Conservation (phyloP, 2,329 filamentous ascomycete genomes). For the Colletotrichum horii region DNA sequence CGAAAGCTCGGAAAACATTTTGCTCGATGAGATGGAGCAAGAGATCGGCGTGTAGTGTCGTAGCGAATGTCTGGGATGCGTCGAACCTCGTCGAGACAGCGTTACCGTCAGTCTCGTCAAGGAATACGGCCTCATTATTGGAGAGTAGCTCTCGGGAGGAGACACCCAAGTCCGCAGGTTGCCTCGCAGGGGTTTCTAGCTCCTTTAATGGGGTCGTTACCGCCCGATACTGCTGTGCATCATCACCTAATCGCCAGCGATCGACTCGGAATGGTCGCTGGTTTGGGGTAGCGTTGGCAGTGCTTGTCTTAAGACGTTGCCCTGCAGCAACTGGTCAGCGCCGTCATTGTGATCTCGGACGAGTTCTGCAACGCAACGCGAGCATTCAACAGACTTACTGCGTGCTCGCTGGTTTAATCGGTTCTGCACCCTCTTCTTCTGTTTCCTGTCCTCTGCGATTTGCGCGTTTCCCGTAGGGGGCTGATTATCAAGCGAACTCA, state of each 20-base stretch:
- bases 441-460: not conserved
- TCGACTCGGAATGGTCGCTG: not conserved
- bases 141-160: not conserved
- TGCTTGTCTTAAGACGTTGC: not conserved
- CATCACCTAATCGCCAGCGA: constrained; percentile 6
- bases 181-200: not conserved
- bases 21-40: constrained; percentile 13
- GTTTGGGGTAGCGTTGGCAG: not conserved
- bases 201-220: not conserved
- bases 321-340: not conserved
- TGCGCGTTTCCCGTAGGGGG: not conserved
- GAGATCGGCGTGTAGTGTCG: not conserved
- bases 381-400: not conserved
- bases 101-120: not conserved
- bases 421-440: constrained; percentile 12
- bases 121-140: not conserved
- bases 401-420: constrained; percentile 18
- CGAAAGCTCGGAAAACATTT: constrained; percentile 15
- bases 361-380: too few relatives aligned
- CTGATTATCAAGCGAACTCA: not conserved
- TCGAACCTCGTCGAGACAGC: not conserved
- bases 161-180: not conserved
- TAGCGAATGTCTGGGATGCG: not conserved
- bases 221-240: not conserved
- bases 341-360: not conserved